Base-by-base conservation (phyloP, 257 asterid genomes). In the Nicotiana tomentosiformis region DNA sequence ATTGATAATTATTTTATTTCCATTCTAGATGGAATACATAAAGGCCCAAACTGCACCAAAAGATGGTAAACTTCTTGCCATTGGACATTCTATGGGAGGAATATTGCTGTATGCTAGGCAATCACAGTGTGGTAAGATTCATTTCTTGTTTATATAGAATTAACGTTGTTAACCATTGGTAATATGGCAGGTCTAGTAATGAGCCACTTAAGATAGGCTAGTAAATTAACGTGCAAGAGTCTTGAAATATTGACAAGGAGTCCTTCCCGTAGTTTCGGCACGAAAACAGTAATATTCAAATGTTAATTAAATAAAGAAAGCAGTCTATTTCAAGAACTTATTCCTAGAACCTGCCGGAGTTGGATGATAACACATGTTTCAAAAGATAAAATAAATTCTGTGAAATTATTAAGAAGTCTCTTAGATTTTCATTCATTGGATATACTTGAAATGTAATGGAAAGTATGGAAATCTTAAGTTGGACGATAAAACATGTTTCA, bases 1-100 rank as follows among this genome's bases (percentile, higher is more conserved):
- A 66, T 80, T 86, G 23, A 61, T 83, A 29, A 74, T 81, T 37
- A 33, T 29, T 55, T 66, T 87, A 37, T 65, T 82, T 23, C 78
- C 66, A 53, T 69, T 82, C 51, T 87, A 94, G 99, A 92, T 96
- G 93, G 93, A 92, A 87, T 94, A 96, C 86, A 88, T 96, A 87
- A 91, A 87, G 89, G 85, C 90, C 82, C 94, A 91, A 82, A 85
- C 87, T 87, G 90, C 88, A 86, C 98, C 98, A 17, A 86, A 87
- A 85, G 98, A 96, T 89, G 99, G 97, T 5, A 90, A 89, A 56
- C 84, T 96, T 87, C 94, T 94, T 62, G 97, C 98, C 61, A 89
- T 94, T 83, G 99, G 99, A 83, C 98, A 96, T 87, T 94, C 98
- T 69, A 94, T 94, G 98, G 99, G 99, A 77, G 99, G 99, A 58